Evolutionary conservation across 2,329 filamentous ascomycete genomes (phyloP), one percentile per base, ranked within the genome.

Genomic region (Aspergillus sp.): DNA sequence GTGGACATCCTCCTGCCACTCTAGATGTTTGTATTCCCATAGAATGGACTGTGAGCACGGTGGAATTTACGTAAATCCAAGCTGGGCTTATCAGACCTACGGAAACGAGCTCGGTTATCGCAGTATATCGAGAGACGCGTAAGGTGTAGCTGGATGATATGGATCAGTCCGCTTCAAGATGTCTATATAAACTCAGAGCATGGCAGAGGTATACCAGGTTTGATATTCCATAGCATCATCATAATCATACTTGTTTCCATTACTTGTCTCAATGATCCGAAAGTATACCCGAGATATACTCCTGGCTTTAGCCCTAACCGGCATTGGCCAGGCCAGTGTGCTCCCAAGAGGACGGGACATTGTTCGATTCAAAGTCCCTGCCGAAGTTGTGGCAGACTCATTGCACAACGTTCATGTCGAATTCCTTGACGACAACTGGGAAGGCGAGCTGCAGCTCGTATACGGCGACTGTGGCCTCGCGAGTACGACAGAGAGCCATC

Each of bases 401-500:
- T 58, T 81, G 54, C 77, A 81, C 59, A 81, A 81, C 58, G 67
- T 81, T 25, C 72, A 80, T 41, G 64, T 81, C 17, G 69, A 64
- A 4, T 79, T 76, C 54, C 20, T 58, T 14, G 67, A 68, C 36
- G 64, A 69, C 16, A 64, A 67, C 17, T 73, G 77, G 25, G 73
- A 78, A 50, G 78, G 77, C 5, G 64, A 76, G 14, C 52, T 80
- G 7, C 67, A 68, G 2, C 57, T 79, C 20, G 70, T 78, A 5
- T 77, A 80, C 56, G 79, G 77, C 1, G 60, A 70, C 41, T 80
- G 78, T 55, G 62, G 71, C 42, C 71, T 76, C 55, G 44, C 57
- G 17, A 53, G 62, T 7, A 53, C 63, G 7, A 53, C 62, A 4
- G 60, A 76, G n/a, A 64, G 63, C 21, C 76, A 81, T 54, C 76